Evolutionary conservation across 2,329 filamentous ascomycete species (phyloP).

Genomic region (Pseudogymnoascus sp.): DNA sequence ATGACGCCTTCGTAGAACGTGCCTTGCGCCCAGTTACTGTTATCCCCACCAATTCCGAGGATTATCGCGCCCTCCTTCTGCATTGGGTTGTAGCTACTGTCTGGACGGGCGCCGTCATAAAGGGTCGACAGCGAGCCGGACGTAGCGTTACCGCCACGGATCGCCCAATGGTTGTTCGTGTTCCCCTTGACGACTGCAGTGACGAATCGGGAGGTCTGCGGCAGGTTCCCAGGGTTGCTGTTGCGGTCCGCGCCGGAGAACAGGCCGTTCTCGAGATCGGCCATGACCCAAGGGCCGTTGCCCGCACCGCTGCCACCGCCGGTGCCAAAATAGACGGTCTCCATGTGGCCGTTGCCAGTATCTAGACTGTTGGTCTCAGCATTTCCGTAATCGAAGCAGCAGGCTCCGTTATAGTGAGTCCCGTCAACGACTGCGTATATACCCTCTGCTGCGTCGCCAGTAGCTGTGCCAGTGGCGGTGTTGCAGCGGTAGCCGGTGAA

Average conservation of each 20-base stretch:
- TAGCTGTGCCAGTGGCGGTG: constrained; percentile 41
- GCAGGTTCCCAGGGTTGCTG: constrained; percentile 41
- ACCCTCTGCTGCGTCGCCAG: constrained; percentile 45
- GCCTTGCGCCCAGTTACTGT: constrained; percentile 48
- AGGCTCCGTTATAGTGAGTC: constrained; percentile 47
- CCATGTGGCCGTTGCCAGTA: constrained; percentile 55
- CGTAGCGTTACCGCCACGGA: constrained; percentile 46
- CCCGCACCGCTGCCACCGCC: constrained; percentile 44
- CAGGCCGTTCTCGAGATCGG: constrained; percentile 54
- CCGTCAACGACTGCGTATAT: constrained; percentile 54
- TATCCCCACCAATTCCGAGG: constrained; percentile 64
- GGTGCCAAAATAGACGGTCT: constrained; percentile 53
- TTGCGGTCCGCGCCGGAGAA: constrained; percentile 43
- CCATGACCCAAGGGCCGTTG: constrained; percentile 55
- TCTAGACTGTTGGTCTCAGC: constrained; percentile 40
- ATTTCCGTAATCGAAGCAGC: constrained; percentile 46
- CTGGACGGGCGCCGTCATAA: constrained; percentile 46
- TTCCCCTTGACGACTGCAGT: constrained; percentile 46
- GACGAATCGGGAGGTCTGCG: constrained; percentile 43
- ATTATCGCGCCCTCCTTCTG: constrained; percentile 56
- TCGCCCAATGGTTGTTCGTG: constrained; percentile 42
- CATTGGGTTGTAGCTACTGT: constrained; percentile 41
- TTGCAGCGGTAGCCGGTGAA: constrained; percentile 57
- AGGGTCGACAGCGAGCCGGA: constrained; percentile 45
- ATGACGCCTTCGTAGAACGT: constrained; percentile 60